phyloP scores from a whole-genome alignment of 2,329 filamentous ascomycete species.

The Beauveria brongniartii region DNA sequence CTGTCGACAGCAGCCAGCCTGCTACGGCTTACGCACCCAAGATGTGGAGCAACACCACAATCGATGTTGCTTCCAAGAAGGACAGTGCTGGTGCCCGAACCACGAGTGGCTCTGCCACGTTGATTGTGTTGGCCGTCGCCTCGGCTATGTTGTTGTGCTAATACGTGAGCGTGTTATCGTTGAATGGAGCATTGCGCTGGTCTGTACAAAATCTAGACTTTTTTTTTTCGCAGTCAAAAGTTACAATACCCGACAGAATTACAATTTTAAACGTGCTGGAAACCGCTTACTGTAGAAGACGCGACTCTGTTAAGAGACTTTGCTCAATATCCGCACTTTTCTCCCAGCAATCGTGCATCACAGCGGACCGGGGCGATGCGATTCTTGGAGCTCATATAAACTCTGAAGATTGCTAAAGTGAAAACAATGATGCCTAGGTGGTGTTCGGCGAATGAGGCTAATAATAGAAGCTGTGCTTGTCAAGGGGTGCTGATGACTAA shows the following conservation, averaged over 20 bases:
- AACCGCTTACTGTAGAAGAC: no score
- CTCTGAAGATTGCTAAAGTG: no score
- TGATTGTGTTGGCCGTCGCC: not conserved
- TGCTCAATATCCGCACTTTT: no score
- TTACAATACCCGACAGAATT: not conserved
- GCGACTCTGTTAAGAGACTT: no score
- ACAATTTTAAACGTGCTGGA: not conserved
- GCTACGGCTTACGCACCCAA: not conserved
- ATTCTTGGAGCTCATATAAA: no score
- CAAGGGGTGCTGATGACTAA: conserved; percentile 5
- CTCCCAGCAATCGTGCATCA: no score
- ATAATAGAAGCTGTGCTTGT: no score
- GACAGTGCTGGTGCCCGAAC: not conserved
- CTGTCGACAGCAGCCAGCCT: conserved; percentile 27
- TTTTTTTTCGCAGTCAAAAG: not conserved
- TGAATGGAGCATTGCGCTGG: not conserved
- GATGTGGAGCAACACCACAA: conserved; percentile 3
- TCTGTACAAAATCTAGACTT: not conserved
- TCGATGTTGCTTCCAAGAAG: not conserved
- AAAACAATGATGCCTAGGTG: no score
- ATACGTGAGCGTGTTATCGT: not conserved
- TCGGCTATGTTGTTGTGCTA: not conserved
- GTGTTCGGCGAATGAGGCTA: no score
- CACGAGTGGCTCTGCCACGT: not conserved
- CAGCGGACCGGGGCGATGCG: no score